A percentile compares a stretch with the other conserved stretches of the same genome.
Evolutionary conservation across 768 basidiomycete genomes (phyloP).

Genomic region (Calocera viscosa): DNA sequence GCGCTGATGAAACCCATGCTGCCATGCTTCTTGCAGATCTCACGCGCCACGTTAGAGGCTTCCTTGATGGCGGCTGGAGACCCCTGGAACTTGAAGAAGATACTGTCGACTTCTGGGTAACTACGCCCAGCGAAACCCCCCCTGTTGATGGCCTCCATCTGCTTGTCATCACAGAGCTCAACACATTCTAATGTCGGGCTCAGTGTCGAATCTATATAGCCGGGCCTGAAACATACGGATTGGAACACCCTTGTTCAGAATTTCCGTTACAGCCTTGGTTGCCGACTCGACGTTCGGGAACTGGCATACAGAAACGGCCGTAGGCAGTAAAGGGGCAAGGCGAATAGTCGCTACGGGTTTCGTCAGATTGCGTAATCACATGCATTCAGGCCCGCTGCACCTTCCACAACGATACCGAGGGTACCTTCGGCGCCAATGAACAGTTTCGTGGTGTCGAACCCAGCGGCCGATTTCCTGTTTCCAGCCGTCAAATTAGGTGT

Average conservation of each 20-base stretch:
- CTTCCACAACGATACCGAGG: constrained; percentile 80
- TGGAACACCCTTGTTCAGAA: constrained; percentile 56
- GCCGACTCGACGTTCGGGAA: constrained; percentile 71
- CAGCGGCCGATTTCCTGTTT: constrained; percentile 64
- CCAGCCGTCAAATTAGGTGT: neutral
- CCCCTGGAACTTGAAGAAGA: constrained; percentile 90
- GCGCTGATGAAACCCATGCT: constrained; percentile 62
- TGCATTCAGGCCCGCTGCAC: constrained; percentile 24
- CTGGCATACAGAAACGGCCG: constrained; percentile 76
- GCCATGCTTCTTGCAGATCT: constrained; percentile 54
- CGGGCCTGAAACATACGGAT: constrained; percentile 44
- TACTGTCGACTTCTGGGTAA: constrained; percentile 60
- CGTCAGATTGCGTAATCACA: neutral
- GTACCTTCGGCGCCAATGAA: constrained; percentile 89
- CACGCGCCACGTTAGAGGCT: constrained; percentile 45
- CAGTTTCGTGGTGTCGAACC: constrained; percentile 75
- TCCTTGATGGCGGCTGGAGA: constrained; percentile 45
- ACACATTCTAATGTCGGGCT: constrained; percentile 51
- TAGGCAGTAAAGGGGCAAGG: constrained; percentile 67
- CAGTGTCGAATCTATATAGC: neutral
- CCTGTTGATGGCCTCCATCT: constrained; percentile 66
- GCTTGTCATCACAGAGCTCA: constrained; percentile 69
- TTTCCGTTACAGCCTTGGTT: constrained; percentile 68
- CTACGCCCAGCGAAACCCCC: constrained; percentile 43
- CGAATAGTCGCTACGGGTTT: constrained; percentile 56